These are phyloP conservation scores for Sorghum bicolor DNA, from an alignment of 176 grass and related monocot genomes.

Conservation along the genomic window Sorghum_bicolor_NCBIv3 NC_012870.2:10407501-10408000, in stretches of 20 bases:
- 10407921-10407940: neutral
- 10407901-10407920: conserved; percentile 1
- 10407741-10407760: fast-evolving
- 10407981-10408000: neutral
- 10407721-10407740: neutral
- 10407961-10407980: neutral
- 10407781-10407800: neutral
- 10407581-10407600: no score
- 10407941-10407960: neutral
- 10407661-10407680: neutral
- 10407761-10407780: neutral
- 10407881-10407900: conserved; percentile 8
- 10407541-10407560: fast-evolving
- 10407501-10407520: no score
- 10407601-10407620: neutral
- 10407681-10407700: neutral
- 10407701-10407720: neutral
- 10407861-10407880: neutral
- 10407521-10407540: no score
- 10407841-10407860: neutral
- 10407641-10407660: neutral
- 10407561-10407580: fast-evolving
- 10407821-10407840: neutral
- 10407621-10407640: neutral
- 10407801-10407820: neutral